These are phyloP conservation scores for Globisporangium radiosum DNA, from an alignment of 352 stramenopile species.

Conservation along the genomic window DNA sequence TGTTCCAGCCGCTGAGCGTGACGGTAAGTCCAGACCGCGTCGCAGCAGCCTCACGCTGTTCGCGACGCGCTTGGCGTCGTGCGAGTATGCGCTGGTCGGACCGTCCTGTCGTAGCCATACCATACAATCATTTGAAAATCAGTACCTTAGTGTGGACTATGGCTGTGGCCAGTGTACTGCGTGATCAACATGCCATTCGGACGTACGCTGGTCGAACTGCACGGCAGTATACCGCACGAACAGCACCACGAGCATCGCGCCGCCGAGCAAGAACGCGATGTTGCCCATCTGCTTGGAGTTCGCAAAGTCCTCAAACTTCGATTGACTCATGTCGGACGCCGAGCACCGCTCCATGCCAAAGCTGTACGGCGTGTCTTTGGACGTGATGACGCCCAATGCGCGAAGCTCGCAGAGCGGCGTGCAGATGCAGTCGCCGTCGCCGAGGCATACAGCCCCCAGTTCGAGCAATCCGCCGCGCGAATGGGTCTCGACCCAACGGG, in stretches of 20 bases:
- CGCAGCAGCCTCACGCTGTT: slow-evolving; percentile 14
- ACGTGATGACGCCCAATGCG: not conserved
- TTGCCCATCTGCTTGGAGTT: not conserved
- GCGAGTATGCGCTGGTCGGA: not conserved
- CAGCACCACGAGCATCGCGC: not conserved
- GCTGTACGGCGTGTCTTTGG: too few relatives aligned
- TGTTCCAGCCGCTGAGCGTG: slow-evolving; percentile 36
- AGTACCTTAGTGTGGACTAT: too few relatives aligned
- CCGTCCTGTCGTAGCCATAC: not conserved
- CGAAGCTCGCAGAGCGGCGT: slow-evolving; percentile 21
- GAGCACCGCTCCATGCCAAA: not conserved
- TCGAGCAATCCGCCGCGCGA: not conserved
- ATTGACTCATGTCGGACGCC: too few relatives aligned
- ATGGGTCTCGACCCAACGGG: not conserved
- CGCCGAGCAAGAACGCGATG: not conserved
- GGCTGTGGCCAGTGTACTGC: too few relatives aligned
- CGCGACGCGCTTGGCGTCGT: slow-evolving; percentile 2
- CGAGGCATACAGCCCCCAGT: slow-evolving; percentile 18
- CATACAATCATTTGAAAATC: too few relatives aligned
- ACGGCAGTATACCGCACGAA: not conserved
- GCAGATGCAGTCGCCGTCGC: slow-evolving; percentile 31
- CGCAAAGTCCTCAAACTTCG: too few relatives aligned
- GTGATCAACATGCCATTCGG: not conserved
- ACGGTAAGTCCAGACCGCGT: slow-evolving; percentile 20
- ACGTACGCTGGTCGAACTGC: not conserved